Evolutionary conservation across 495 filamentous ascomycete species (phyloP).

Genomic region (Tuber aestivum): DNA sequence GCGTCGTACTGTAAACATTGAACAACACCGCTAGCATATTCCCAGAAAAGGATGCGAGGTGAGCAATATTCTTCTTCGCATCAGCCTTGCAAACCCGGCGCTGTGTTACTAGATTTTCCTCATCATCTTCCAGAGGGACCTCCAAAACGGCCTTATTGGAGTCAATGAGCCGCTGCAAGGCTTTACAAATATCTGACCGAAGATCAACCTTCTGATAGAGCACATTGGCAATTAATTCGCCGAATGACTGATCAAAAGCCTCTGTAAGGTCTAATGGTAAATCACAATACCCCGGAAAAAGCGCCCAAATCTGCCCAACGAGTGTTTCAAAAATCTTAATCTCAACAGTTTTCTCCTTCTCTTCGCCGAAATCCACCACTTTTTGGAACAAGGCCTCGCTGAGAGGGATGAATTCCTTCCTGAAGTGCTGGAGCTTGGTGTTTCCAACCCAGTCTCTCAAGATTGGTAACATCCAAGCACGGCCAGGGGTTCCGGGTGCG

Average conservation of each 20-base stretch:
- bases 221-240: conserved; percentile 81
- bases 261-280: conserved; percentile 71
- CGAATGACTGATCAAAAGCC: conserved; percentile 81
- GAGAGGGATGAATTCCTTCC: conserved; percentile 72
- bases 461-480: conserved; percentile 91
- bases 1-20: conserved; percentile 93
- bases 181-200: conserved; percentile 76
- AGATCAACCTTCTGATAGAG: conserved; percentile 88
- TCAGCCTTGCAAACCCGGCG: conserved; percentile 65
- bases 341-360: conserved; percentile 78
- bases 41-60: conserved; percentile 69
- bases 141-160: conserved; percentile 74
- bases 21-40: conserved; percentile 92
- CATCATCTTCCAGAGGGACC: conserved; percentile 50
- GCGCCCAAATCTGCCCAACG: conserved; percentile 89
- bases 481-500: conserved; percentile 65
- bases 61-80: conserved; percentile 69
- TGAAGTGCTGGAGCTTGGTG: conserved; percentile 79
- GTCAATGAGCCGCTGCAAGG: conserved; percentile 77
- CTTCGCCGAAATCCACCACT: conserved; percentile 67
- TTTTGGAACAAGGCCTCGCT: conserved; percentile 86
- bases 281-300: conserved; percentile 92
- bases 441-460: conserved; percentile 79
- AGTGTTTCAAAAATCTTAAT: conserved; percentile 96
- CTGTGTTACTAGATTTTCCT: conserved; percentile 63